These are phyloP conservation scores for Lolium multiflorum DNA, from an alignment of 176 grass and related monocot genomes.

Conservation along the genomic window DNA sequence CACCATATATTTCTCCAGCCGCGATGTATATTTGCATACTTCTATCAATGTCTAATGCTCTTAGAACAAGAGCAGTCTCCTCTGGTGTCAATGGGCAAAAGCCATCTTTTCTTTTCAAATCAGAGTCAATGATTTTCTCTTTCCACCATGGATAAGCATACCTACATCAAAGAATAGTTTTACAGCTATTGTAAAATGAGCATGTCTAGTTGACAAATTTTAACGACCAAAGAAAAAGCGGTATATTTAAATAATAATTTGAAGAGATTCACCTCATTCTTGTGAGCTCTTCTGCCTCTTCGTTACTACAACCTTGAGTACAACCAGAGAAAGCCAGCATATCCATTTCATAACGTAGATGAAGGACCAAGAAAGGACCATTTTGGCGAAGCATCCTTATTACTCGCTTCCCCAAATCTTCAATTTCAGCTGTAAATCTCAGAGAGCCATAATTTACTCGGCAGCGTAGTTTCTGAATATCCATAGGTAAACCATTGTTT, in stretches of 20 bases:
- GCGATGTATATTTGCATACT: constrained; percentile 94
- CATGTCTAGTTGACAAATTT: background rate
- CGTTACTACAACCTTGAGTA: constrained; percentile 84
- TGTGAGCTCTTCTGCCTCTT: constrained; percentile 80
- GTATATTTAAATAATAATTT: background rate
- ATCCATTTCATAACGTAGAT: constrained; percentile 98
- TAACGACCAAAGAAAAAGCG: background rate
- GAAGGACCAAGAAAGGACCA: constrained; percentile 94
- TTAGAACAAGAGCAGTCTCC: constrained; percentile 85
- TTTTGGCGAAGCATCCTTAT: constrained; percentile 78
- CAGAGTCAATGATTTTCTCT: constrained; percentile 87
- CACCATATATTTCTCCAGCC: constrained; percentile 91
- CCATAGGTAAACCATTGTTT: constrained; percentile 82
- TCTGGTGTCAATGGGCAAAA: constrained; percentile 92
- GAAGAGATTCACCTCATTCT: constrained; percentile 75
- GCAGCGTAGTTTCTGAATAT: constrained; percentile 87
- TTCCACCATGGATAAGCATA: constrained; percentile 99
- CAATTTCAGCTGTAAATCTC: constrained; percentile 86
- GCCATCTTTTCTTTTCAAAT: constrained; percentile 87
- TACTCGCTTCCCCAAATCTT: constrained; percentile 78
- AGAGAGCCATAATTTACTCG: constrained; percentile 84
- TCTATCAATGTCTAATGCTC: constrained; percentile 78
- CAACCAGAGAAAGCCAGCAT: constrained; percentile 99
- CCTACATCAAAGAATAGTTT: constrained; percentile 53
- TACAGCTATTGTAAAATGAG: background rate